Evolutionary conservation across 331 rosid species (phyloP).

Genomic region (Stylosanthes scabra): DNA sequence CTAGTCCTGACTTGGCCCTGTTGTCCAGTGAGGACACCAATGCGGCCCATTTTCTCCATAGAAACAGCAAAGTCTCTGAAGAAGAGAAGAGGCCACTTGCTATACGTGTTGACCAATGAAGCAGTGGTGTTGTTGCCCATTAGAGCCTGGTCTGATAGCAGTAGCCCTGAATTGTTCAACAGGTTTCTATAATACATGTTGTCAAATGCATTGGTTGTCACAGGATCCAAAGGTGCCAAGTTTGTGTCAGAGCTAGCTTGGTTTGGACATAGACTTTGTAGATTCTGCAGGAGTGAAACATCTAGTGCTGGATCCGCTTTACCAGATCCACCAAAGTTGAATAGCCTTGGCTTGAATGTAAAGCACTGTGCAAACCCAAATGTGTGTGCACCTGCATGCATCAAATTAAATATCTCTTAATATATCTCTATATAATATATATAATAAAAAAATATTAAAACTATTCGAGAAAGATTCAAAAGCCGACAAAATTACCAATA

Average conservation of each 20-base stretch:
- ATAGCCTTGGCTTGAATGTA: constrained; percentile 82
- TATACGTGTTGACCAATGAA: constrained; percentile 59
- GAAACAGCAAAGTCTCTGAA: constrained; percentile 68
- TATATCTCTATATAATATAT: too few species aligned
- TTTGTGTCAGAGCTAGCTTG: constrained; percentile 67
- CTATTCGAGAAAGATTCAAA: too few species aligned
- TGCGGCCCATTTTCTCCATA: constrained; percentile 72
- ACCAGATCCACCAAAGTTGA: constrained; percentile 68
- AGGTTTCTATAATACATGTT: constrained; percentile 72
- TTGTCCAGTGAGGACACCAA: constrained; percentile 75
- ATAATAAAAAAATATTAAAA: too few species aligned
- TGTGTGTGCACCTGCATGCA: constrained; percentile 78
- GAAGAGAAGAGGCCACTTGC: constrained; percentile 62
- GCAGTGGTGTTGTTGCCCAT: constrained; percentile 63
- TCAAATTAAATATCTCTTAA: too few species aligned
- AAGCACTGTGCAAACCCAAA: constrained; percentile 91
- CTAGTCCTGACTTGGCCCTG: constrained; percentile 74
- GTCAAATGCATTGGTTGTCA: constrained; percentile 64
- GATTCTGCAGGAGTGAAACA: constrained; percentile 48
- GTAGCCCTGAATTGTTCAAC: constrained; percentile 66
- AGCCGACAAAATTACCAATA: too few species aligned
- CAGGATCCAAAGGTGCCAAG: constrained; percentile 65
- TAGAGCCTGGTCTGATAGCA: constrained; percentile 84
- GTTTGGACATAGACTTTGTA: constrained; percentile 65
- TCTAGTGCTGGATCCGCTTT: constrained; percentile 76